These are phyloP conservation scores for Casuarina glauca DNA, from an alignment of 306 rosid species.

Conservation along the genomic window DNA sequence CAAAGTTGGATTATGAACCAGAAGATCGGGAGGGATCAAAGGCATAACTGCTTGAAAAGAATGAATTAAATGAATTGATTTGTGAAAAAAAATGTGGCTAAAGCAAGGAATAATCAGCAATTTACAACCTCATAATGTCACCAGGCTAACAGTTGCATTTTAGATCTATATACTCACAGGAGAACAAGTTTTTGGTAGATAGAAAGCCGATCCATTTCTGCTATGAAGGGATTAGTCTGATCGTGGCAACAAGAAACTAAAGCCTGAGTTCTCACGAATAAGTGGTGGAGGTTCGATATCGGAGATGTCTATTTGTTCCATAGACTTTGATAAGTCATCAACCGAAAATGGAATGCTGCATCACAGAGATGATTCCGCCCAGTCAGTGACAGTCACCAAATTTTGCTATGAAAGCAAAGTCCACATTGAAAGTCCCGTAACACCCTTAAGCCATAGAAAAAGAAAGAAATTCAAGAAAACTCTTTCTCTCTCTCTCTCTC, in stretches of 20 bases:
- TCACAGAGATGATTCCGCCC: slow-evolving; percentile 15
- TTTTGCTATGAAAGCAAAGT: not conserved
- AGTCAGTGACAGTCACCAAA: slow-evolving; percentile 17
- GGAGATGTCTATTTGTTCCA: slow-evolving; percentile 47
- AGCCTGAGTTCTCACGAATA: slow-evolving; percentile 55
- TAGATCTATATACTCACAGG: slow-evolving; percentile 13
- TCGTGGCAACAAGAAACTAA: slow-evolving; percentile 59
- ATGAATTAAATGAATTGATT: not conserved
- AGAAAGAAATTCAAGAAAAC: no score
- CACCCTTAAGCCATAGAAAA: no score
- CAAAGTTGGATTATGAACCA: no score
- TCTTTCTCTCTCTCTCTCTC: no score
- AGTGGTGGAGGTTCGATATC: slow-evolving; percentile 54
- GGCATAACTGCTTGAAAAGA: slow-evolving; percentile 20
- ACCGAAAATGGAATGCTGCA: slow-evolving; percentile 67
- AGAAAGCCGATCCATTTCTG: slow-evolving; percentile 24
- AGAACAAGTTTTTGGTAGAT: not conserved
- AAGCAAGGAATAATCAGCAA: slow-evolving; percentile 28
- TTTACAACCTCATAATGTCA: slow-evolving; percentile 28
- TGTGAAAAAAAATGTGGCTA: slow-evolving; percentile 11
- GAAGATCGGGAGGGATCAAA: not conserved
- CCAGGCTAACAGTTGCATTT: slow-evolving; percentile 4
- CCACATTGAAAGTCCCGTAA: no score
- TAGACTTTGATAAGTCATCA: slow-evolving; percentile 64
- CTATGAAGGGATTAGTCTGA: slow-evolving; percentile 36